Percentiles rank a stretch among this genome's conserved stretches.
These are phyloP conservation scores for Clausena lansium DNA, from an alignment of 345 rosid genomes.

Conservation along the genomic window DNA sequence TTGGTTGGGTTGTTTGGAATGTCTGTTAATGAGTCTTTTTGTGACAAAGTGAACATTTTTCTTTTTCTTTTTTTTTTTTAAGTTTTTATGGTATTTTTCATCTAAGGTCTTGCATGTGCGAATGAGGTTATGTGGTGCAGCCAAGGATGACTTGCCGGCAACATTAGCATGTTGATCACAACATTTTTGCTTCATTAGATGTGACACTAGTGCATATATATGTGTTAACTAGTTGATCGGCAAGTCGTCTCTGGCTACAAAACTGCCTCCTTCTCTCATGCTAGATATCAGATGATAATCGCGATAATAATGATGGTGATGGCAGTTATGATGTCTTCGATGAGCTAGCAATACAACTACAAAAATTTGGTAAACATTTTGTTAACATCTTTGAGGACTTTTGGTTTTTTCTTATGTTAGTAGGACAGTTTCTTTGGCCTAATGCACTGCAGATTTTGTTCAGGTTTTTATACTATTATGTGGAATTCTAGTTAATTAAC, in stretches of 20 bases:
- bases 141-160: conserved; percentile 93
- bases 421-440: neutral
- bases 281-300: conserved; percentile 46
- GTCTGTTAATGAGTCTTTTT: neutral
- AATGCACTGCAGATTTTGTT: neutral
- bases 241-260: conserved; percentile 63
- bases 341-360: neutral
- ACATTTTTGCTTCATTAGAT: neutral
- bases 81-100: conserved; percentile 14
- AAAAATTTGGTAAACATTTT: neutral
- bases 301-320: neutral
- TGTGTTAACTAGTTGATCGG: conserved; percentile 27
- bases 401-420: neutral
- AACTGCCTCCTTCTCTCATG: conserved; percentile 54
- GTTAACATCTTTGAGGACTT: neutral
- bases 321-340: neutral
- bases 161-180: neutral
- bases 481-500: too few relatives aligned
- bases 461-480: neutral
- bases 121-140: conserved; percentile 47
- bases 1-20: conserved; percentile 13
- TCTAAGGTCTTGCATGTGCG: conserved; percentile 61
- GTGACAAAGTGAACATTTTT: too few relatives aligned
- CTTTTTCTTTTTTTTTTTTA: neutral
- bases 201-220: neutral